Conservation (phyloP, 225 moss, liverwort and hornwort species). For the Rhytidiadelphus loreus region DNA sequence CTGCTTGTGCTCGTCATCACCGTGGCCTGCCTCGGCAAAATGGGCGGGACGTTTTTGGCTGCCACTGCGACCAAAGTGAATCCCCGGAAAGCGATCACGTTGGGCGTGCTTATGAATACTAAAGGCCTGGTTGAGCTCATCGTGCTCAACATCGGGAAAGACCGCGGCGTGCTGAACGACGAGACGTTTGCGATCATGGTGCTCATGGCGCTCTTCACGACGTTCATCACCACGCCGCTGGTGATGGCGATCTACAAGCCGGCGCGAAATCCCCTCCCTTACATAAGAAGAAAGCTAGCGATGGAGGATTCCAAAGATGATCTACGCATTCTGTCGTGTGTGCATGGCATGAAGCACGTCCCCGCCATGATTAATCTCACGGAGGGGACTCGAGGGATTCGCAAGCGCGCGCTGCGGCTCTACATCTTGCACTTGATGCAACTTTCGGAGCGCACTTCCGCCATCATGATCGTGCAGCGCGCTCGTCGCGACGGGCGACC, state of each 20-base stretch:
- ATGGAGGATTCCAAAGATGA: conserved; percentile 41
- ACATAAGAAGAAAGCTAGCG: conserved; percentile 45
- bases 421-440: conserved; percentile 78
- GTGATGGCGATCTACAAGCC: conserved; percentile 78
- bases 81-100: conserved; percentile 35
- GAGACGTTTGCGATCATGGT: conserved; percentile 85
- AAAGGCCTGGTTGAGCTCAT: conserved; percentile 87
- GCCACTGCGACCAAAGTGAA: conserved; percentile 28
- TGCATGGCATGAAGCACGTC: conserved; percentile 64
- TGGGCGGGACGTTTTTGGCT: conserved; percentile 35
- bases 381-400: conserved; percentile 50
- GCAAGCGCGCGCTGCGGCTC: conserved; percentile 47
- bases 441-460: conserved; percentile 59
- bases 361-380: conserved; percentile 76
- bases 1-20: conserved; percentile 62
- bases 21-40: conserved; percentile 56
- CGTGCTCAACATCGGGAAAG: conserved; percentile 77
- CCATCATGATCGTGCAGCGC: conserved; percentile 46
- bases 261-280: conserved; percentile 48
- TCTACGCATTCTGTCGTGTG: conserved; percentile 60
- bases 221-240: conserved; percentile 70
- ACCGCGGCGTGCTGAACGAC: conserved; percentile 58
- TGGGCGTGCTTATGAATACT: conserved; percentile 78
- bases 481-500: conserved; percentile 46
- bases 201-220: conserved; percentile 74